Conservation (phyloP, 345 rosid species). For the Pistacia atlantica region DNA sequence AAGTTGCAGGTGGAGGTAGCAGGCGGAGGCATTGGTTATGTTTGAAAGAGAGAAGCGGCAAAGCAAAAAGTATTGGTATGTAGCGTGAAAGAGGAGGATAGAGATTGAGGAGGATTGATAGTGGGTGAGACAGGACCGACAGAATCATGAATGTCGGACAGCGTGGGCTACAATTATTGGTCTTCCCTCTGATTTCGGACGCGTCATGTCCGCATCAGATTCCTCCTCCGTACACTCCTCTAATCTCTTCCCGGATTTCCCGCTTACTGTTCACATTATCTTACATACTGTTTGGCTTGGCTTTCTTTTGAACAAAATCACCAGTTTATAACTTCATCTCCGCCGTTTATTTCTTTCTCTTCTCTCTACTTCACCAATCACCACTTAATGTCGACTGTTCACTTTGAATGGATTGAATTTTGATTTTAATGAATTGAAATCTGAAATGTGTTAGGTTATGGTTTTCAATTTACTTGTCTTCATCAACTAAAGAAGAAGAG, state of each 20-base stretch:
- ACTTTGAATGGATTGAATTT: too few species aligned
- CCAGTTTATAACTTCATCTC: neutral
- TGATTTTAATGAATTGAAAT: too few species aligned
- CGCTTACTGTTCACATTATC: constrained; percentile 48
- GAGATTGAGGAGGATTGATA: constrained; percentile 15
- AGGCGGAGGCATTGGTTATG: too few species aligned
- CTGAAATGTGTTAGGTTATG: too few species aligned
- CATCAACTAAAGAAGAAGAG: too few species aligned
- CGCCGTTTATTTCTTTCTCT: neutral
- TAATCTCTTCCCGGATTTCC: constrained; percentile 51
- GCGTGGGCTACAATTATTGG: constrained; percentile 69
- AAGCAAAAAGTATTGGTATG: constrained; percentile 1
- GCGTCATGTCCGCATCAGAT: constrained; percentile 70
- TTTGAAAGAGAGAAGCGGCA: neutral
- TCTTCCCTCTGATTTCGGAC: constrained; percentile 62
- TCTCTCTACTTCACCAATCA: too few species aligned
- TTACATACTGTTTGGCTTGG: constrained; percentile 13
- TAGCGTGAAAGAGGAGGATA: constrained; percentile 23
- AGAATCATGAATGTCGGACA: constrained; percentile 63
- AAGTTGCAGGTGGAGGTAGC: too few species aligned
- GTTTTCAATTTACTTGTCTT: too few species aligned
- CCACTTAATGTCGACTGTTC: neutral
- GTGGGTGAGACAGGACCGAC: constrained; percentile 30
- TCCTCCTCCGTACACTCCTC: constrained; percentile 50
- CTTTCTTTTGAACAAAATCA: neutral